phyloP scores from a whole-genome alignment of 1,284 basidiomycete species.

The Malassezia restricta region DNA sequence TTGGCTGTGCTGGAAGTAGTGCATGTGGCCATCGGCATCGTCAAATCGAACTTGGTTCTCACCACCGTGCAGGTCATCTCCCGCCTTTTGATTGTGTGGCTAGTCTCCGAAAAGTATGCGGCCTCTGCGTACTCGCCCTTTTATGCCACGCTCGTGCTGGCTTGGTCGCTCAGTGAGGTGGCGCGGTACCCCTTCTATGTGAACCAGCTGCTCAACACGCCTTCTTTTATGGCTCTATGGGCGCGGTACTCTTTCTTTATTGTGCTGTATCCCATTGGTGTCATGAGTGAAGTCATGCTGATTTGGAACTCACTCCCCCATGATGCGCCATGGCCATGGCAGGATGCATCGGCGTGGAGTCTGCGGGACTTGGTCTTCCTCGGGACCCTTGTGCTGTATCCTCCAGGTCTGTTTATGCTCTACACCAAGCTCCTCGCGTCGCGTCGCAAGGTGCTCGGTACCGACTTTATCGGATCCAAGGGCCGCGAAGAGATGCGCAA shows the following conservation, averaged over 20 bases:
- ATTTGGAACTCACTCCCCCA: constrained; percentile 63
- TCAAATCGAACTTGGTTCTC: constrained; percentile 70
- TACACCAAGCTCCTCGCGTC: constrained; percentile 12
- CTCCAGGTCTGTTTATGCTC: constrained; percentile 12
- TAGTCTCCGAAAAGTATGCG: constrained; percentile 32
- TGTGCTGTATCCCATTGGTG: constrained; percentile 82
- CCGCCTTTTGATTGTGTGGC: constrained; percentile 77
- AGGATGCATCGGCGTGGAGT: constrained; percentile 8
- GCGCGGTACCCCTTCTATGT: constrained; percentile 88
- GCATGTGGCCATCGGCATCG: constrained; percentile 69
- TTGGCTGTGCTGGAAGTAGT: constrained; percentile 47
- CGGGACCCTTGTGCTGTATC: constrained; percentile 1
- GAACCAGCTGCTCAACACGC: constrained; percentile 51
- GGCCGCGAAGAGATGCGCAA: constrained; percentile 1
- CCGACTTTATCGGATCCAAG: constrained; percentile 14
- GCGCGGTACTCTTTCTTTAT: constrained; percentile 68
- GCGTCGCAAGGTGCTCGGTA: constrained; percentile 17
- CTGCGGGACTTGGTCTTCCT: constrained; percentile 12
- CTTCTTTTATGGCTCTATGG: constrained; percentile 33
- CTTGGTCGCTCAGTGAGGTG: constrained; percentile 84
- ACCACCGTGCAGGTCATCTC: constrained; percentile 76
- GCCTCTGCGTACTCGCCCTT: constrained; percentile 55
- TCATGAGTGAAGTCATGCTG: constrained; percentile 73
- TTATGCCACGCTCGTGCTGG: constrained; percentile 80
- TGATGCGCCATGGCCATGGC: constrained; percentile 20